A percentile compares a stretch with the other conserved stretches of the same genome.
These are phyloP conservation scores for Maudiozyma barnettii DNA, from an alignment of 805 yeast genomes.

Conservation along the genomic window DNA sequence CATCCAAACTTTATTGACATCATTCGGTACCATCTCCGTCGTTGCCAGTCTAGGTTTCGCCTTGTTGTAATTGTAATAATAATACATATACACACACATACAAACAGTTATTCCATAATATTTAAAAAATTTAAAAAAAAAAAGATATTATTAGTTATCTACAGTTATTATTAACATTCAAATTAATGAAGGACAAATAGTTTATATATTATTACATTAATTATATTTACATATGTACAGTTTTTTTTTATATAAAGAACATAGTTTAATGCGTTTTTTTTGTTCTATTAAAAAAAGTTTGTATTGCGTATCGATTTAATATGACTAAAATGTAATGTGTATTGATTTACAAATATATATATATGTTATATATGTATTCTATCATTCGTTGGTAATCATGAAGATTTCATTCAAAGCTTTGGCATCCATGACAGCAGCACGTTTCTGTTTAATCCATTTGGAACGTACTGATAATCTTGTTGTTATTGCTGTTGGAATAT, in stretches of 20 bases:
- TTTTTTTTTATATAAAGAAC: not conserved
- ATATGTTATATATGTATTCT: not conserved
- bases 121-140: not conserved
- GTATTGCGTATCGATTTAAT: too few species aligned
- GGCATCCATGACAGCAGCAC: conserved; percentile 84
- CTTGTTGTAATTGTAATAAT: conserved; percentile 18
- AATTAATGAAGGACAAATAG: not conserved
- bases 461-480: conserved; percentile 71
- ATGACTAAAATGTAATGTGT: not conserved
- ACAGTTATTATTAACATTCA: not conserved
- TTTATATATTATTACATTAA: not conserved
- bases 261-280: not conserved
- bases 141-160: not conserved
- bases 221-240: not conserved
- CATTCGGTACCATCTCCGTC: conserved; percentile 26
- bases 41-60: conserved; percentile 33
- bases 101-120: not conserved
- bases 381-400: conserved; percentile 52
- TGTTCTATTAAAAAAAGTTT: not conserved
- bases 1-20: conserved; percentile 26
- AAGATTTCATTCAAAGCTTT: conserved; percentile 87
- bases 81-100: not conserved
- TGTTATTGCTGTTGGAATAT: conserved; percentile 29
- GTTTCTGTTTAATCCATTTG: conserved; percentile 79
- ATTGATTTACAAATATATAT: too few species aligned